phyloP scores from a whole-genome alignment of 306 rosid species.

The Carpinus viminea region DNA sequence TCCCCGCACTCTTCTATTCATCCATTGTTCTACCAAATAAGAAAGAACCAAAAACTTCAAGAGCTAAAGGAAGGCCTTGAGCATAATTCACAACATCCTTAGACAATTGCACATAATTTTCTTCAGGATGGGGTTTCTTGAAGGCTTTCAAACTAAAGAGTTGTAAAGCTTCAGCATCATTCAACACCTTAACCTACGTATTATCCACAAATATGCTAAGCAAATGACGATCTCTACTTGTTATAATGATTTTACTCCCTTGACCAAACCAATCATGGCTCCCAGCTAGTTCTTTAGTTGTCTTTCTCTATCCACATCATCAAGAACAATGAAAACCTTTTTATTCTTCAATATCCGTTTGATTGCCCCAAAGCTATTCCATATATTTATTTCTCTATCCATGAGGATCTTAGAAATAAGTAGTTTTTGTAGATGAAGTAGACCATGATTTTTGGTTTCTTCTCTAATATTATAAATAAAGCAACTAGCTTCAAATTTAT shows the following conservation, averaged over 20 bases:
- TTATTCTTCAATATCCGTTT: background rate
- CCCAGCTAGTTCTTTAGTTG: background rate
- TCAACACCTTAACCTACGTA: conserved; percentile 11
- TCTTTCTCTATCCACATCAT: background rate
- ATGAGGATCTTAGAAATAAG: background rate
- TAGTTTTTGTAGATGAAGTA: background rate
- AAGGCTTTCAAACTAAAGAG: conserved; percentile 28
- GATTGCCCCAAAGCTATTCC: background rate
- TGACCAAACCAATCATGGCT: background rate
- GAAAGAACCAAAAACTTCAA: too few species aligned
- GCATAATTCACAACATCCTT: conserved; percentile 12
- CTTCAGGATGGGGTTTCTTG: background rate
- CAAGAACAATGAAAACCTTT: background rate
- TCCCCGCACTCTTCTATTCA: conserved; percentile 19
- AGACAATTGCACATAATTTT: conserved; percentile 12
- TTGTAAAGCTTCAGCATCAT: conserved; percentile 15
- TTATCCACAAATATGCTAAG: background rate
- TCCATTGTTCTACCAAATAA: background rate
- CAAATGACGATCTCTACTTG: background rate
- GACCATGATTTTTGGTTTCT: background rate
- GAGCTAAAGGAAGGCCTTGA: too few species aligned
- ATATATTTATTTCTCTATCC: background rate
- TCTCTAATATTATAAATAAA: background rate
- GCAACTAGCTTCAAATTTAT: conserved; percentile 8
- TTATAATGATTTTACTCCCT: background rate